phyloP scores from a whole-genome alignment of 1,139 yeast genomes.

The Sugiyamaella paludigena region DNA sequence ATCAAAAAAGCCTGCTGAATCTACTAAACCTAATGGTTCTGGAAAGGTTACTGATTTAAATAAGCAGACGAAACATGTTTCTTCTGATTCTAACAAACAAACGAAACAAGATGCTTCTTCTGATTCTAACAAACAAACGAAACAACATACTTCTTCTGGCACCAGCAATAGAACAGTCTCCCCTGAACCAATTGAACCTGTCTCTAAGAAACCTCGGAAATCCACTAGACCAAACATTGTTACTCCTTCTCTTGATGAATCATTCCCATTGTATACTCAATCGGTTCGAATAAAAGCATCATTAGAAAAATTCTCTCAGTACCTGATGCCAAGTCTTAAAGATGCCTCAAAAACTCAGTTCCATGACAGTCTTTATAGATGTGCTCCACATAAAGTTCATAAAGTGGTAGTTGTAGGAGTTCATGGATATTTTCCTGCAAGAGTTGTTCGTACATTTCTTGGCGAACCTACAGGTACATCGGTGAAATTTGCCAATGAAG shows the following conservation, averaged over 20 bases:
- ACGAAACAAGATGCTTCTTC: no score
- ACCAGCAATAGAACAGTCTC: not conserved
- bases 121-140: not conserved
- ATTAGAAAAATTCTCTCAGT: conserved; percentile 26
- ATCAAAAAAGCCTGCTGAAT: not conserved
- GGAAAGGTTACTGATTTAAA: no score
- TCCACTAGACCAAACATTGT: conserved; percentile 32
- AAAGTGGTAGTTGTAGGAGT: conserved; percentile 82
- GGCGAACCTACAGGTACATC: conserved; percentile 97
- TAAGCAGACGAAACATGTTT: no score
- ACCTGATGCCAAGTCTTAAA: conserved; percentile 22
- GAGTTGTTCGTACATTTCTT: conserved; percentile 75
- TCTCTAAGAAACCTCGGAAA: conserved; percentile 18
- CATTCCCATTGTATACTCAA: conserved; percentile 29
- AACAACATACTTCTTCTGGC: not conserved
- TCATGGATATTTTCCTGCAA: conserved; percentile 92
- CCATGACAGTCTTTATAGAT: conserved; percentile 24
- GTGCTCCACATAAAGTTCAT: conserved; percentile 28
- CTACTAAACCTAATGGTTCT: not conserved
- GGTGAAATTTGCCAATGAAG: conserved; percentile 78
- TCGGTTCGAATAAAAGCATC: conserved; percentile 24
- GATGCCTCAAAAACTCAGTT: conserved; percentile 19
- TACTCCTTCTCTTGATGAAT: conserved; percentile 31
- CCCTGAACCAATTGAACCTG: not conserved
- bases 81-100: no score